Conservation (phyloP, 352 stramenopile genomes). For the Globisporangium sylvaticum region DNA sequence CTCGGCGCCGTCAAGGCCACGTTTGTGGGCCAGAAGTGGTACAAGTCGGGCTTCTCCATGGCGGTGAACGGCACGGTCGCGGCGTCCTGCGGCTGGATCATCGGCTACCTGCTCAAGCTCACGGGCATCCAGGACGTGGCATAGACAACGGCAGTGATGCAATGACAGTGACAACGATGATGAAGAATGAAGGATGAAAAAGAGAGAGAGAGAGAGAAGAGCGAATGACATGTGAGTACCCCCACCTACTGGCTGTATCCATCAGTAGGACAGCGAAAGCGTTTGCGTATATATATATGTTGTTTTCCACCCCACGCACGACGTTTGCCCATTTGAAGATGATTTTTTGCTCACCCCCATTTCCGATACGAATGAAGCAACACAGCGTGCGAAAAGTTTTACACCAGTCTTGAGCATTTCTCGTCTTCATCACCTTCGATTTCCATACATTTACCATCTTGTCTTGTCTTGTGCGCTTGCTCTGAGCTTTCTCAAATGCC, state of each 20-base stretch:
- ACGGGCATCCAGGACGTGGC: conserved; percentile 74
- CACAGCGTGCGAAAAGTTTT: not conserved
- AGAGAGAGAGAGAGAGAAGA: conserved; percentile 7
- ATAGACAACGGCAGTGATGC: conserved; percentile 21
- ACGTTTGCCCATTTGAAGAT: not conserved
- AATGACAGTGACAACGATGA: not conserved
- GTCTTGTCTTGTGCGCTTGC: not conserved
- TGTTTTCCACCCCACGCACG: conserved; percentile 1
- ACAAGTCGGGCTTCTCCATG: conserved; percentile 60
- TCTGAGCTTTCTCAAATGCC: conserved; percentile 16
- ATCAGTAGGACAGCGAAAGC: conserved; percentile 1
- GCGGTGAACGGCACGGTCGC: conserved; percentile 73
- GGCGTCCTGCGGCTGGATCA: conserved; percentile 72
- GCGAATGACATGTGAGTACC: not conserved
- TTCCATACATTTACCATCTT: not conserved
- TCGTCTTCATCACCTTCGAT: not conserved
- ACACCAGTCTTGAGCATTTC: not conserved
- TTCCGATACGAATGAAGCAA: not conserved
- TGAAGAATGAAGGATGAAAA: not conserved
- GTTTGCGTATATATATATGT: conserved; percentile 5
- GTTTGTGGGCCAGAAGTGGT: conserved; percentile 82
- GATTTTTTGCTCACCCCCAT: not conserved
- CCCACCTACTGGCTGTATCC: not conserved
- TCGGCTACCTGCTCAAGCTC: conserved; percentile 77
- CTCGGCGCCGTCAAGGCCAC: conserved; percentile 91